Base-by-base conservation (phyloP, 2,329 filamentous ascomycete genomes). In the Fusarium brachygibbosum region DNA sequence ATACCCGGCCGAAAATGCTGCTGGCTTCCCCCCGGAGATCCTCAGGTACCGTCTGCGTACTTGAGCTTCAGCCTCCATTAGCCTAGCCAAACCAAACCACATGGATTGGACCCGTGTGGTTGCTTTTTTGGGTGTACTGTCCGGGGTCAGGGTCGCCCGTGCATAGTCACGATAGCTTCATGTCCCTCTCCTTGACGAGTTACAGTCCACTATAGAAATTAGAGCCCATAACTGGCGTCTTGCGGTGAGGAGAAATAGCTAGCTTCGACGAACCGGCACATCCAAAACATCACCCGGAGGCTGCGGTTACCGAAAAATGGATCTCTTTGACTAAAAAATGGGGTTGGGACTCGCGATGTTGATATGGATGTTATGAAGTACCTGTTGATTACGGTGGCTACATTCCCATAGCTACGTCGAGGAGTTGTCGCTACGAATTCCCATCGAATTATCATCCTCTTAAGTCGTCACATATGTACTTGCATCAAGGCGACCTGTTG, bases 81-180 rank as follows among this genome's bases (percentile, higher is more conserved):
- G 51, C 61, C 23, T 5, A 25, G 6, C 23, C 56, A 58, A 37
- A 16, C 23, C 21, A 62, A 44, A 38, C 44, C 38, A 45, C 44
- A 44, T 64, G 55, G 53, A 49, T 60, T 40, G 31, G 53, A 57
- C 45, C 66, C 63, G 68, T 51, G 23, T 51, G 34, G 48, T 21
- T 65, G 55, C 50, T 57, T 46, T 44, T 55, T 54, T 55, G 41
- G 48, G 38, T 40, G 19, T 28, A 56, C 34, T 54, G 59, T 70
- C 70, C 59, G 60, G 70, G 63, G 61, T 71, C 66, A 73, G 68
- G 66, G 71, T 71, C 61, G 58, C 56, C 61, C 67, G 57, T 74
- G 72, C 72, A 72, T 69, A 63, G 62, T 74, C 72, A 74, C 72
- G 72, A 74, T 74, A 69, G 63, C 69, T 65, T 72, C 72, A 60